Percentiles rank a stretch among this genome's conserved stretches.
Conservation (phyloP, 257 asterid species). For the Oldenlandia corymbosa region DNA sequence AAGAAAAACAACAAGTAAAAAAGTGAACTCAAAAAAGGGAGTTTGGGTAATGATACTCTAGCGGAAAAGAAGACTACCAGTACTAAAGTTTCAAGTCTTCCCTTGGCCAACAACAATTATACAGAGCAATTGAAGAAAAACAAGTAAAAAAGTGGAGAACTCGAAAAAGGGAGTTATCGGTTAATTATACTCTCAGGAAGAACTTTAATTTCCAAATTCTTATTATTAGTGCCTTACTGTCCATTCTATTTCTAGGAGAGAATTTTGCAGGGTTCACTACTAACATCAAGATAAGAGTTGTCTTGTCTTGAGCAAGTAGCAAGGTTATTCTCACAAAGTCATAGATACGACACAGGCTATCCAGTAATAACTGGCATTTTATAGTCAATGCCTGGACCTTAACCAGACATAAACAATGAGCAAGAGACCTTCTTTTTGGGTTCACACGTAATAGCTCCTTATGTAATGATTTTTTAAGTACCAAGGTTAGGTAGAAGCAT, state of each 20-base stretch:
- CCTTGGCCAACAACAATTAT: no score
- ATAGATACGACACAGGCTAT: no score
- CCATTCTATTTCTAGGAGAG: neutral
- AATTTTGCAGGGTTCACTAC: neutral
- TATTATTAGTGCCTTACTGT: neutral
- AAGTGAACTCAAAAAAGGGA: no score
- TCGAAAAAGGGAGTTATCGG: neutral
- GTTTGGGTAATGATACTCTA: no score
- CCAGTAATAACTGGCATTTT: no score
- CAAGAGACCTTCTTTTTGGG: neutral
- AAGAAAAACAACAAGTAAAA: neutral
- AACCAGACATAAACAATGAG: neutral
- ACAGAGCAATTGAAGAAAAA: no score
- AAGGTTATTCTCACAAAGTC: neutral
- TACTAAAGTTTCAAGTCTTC: no score
- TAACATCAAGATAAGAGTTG: neutral
- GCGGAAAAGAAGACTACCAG: no score
- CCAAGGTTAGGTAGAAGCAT: neutral
- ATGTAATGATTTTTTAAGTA: constrained; percentile 1
- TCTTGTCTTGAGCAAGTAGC: neutral
- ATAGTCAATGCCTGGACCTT: no score
- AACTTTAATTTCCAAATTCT: no score
- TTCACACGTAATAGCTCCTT: neutral
- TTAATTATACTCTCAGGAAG: constrained; percentile 1
- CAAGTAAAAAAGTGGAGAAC: no score